These are phyloP conservation scores for Vitis rupestris DNA, from an alignment of 164 flowering plant species.

Conservation along the genomic window DNA sequence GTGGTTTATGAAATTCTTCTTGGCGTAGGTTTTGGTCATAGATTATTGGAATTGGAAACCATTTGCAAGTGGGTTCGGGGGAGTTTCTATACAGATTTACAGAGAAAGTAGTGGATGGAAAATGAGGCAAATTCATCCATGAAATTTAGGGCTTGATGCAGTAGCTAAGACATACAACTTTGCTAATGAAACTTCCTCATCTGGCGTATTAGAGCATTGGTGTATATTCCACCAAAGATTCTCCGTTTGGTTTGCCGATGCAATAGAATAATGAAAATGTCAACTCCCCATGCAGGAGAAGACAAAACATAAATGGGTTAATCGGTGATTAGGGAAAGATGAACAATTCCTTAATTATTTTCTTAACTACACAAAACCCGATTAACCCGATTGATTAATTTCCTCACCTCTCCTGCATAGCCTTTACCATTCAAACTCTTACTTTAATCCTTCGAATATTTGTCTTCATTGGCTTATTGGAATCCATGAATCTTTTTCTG, in stretches of 20 bases:
- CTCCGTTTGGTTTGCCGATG: neutral
- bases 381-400: neutral
- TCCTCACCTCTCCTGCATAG: slow-evolving; percentile 1
- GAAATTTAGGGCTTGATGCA: no score
- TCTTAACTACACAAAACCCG: slow-evolving; percentile 11
- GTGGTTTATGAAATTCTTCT: no score
- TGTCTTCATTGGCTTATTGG: slow-evolving; percentile 11
- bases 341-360: slow-evolving; percentile 16
- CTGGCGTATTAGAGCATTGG: neutral
- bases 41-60: no score
- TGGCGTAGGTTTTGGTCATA: no score
- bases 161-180: no score
- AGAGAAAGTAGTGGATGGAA: no score
- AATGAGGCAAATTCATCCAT: no score
- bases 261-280: slow-evolving; percentile 5
- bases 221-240: neutral
- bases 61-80: no score
- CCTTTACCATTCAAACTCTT: slow-evolving; percentile 11
- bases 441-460: slow-evolving; percentile 26
- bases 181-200: neutral
- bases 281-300: slow-evolving; percentile 14
- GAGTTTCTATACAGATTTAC: no score
- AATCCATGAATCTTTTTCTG: neutral
- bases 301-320: slow-evolving; percentile 2
- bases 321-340: neutral